Base-by-base conservation (phyloP, 495 filamentous ascomycete species). In the Hapsidospora chrysogenum region DNA sequence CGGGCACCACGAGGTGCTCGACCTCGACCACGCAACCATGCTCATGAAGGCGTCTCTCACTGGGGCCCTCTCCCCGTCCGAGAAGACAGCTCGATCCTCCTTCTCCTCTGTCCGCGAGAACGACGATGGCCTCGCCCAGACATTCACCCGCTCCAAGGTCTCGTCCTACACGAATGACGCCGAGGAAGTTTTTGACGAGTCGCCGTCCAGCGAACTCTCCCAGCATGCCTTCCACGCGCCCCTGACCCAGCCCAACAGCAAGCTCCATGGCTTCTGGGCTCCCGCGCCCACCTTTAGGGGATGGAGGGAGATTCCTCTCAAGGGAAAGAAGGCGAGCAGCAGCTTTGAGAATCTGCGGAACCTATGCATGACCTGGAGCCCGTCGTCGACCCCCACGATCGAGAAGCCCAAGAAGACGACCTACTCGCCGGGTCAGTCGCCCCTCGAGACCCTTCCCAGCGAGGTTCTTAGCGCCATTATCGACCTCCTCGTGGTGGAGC, bases 401-500 rank as follows among this genome's bases (percentile, higher is more conserved):
- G 45, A 26, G 38, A 53, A 30, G 38, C 38, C 17, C 38, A 41
- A 10, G 53, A 50, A 39, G 44, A 42, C 27, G 40, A 15, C 47
- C 33, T 47, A 49, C 28, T 32, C 38, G 11, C 49, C 63, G 9
- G 62, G 64, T 23, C 38, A 54, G 17, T 49, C 60, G 10, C 51
- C 62, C n/a, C 43, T 86, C 28, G 79, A 85, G 57, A 72, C 52
- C 39, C 53, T 86, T 4, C 80, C 80, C 0, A 58, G 64, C 11
- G 80, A 86, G 50, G 62, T 85, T 29, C 64, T 82, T 28, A 74
- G 80, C 39, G 63, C 77, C 55, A 81, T 89, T 43, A 80, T 89
- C 43, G 76, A 74, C 25, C 64, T 78, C 29, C 62, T 92, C 19
- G 76, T 74, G 9, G 49, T 84, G 30, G 82, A 87, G 49, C 56